A percentile compares a stretch with the other conserved stretches of the same genome.
These are phyloP conservation scores for Xylaria sp. DNA, from an alignment of 2,329 filamentous ascomycete genomes.

Conservation along the genomic window DNA sequence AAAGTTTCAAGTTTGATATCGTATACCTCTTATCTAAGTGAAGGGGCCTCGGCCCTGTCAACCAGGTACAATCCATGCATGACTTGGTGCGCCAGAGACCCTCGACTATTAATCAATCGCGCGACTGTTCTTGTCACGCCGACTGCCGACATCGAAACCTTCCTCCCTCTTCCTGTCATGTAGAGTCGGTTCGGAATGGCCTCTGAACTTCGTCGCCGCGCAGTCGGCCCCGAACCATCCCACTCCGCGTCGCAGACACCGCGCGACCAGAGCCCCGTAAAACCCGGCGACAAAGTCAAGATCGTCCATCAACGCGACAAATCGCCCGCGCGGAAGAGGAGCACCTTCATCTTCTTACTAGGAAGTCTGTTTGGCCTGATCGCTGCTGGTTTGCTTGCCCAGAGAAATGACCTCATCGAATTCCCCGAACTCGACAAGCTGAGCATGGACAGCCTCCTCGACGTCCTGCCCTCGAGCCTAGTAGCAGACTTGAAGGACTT, in stretches of 20 bases:
- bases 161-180: slow-evolving; percentile 40
- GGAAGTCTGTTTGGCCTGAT: slow-evolving; percentile 91
- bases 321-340: slow-evolving; percentile 72
- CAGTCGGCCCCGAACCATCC: slow-evolving; percentile 43
- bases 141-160: background rate
- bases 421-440: slow-evolving; percentile 75
- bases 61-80: slow-evolving; percentile 23
- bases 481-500: slow-evolving; percentile 87
- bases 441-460: slow-evolving; percentile 86
- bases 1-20: slow-evolving; percentile 20
- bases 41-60: slow-evolving; percentile 17
- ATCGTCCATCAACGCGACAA: slow-evolving; percentile 55
- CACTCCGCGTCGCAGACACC: slow-evolving; percentile 43
- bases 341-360: slow-evolving; percentile 84
- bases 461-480: slow-evolving; percentile 87
- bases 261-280: slow-evolving; percentile 51
- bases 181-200: slow-evolving; percentile 45
- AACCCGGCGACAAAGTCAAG: slow-evolving; percentile 53
- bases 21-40: background rate
- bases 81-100: background rate
- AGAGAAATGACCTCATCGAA: slow-evolving; percentile 88
- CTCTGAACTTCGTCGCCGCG: slow-evolving; percentile 48
- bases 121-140: background rate
- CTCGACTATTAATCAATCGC: background rate
- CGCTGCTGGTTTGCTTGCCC: slow-evolving; percentile 89